Conservation (phyloP, 768 basidiomycete species). For the Podaxis sp. region DNA sequence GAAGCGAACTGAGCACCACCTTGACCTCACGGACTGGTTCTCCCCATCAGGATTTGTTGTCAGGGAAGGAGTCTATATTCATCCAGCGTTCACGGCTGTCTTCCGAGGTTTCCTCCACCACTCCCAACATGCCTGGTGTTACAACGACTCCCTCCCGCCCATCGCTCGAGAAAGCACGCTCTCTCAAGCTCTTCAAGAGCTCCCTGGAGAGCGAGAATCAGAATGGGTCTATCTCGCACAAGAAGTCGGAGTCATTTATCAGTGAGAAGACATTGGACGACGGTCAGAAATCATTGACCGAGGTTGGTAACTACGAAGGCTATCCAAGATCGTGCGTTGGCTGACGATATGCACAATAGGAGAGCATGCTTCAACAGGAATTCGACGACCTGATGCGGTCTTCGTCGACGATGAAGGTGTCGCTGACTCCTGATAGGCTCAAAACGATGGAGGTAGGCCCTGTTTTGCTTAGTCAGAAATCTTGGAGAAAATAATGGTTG, state of each 20-base stretch:
- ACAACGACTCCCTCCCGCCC: conserved; percentile 36
- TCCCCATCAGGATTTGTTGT: conserved; percentile 37
- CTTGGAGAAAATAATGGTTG: conserved; percentile 17
- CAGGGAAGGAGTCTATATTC: conserved; percentile 26
- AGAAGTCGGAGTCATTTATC: conserved; percentile 48
- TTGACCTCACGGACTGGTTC: conserved; percentile 42
- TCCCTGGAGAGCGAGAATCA: conserved; percentile 36
- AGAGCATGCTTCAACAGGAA: conserved; percentile 60
- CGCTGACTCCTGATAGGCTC: conserved; percentile 89
- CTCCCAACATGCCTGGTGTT: conserved; percentile 18
- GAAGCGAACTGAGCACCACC: conserved; percentile 36
- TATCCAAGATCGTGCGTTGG: conserved; percentile 9
- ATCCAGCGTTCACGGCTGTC: conserved; percentile 33
- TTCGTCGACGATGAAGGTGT: conserved; percentile 90
- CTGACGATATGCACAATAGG: conserved; percentile 31
- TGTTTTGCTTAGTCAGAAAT: conserved; percentile 29
- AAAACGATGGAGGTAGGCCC: conserved; percentile 86
- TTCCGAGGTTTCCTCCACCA: conserved; percentile 30
- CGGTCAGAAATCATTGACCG: conserved; percentile 28
- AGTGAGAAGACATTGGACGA: conserved; percentile 45
- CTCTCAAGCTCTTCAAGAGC: conserved; percentile 53
- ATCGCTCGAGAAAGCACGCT: conserved; percentile 62
- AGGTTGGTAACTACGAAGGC: conserved; percentile 12
- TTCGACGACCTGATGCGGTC: conserved; percentile 94
- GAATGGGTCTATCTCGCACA: conserved; percentile 35